Conservation (phyloP, 2,329 filamentous ascomycete species). For the Alternaria dauci region DNA sequence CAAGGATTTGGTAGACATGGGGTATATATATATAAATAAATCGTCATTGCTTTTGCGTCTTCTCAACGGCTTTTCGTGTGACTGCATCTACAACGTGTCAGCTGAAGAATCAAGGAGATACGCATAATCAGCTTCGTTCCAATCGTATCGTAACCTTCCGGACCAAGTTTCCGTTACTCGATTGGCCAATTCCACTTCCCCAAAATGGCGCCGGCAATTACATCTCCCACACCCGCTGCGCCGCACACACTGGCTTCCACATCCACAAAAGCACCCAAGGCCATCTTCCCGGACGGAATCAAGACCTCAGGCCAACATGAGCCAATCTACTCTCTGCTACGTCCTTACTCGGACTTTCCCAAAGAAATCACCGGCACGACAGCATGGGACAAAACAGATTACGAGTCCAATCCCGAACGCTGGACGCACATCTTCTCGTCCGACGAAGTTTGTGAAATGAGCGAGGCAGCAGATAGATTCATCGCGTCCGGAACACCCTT, state of each 20-base stretch:
- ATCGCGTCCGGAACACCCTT: conserved; percentile 70
- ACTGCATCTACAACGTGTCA: background rate
- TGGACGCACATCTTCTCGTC: conserved; percentile 77
- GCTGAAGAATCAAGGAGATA: background rate
- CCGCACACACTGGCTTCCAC: conserved; percentile 49
- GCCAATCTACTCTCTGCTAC: conserved; percentile 71
- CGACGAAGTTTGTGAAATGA: conserved; percentile 73
- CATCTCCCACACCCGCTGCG: conserved; percentile 46
- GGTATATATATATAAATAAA: conserved; percentile 7
- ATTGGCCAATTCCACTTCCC: background rate
- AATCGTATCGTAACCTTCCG: background rate
- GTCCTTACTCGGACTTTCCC: conserved; percentile 74
- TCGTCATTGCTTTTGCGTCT: background rate
- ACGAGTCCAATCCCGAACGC: conserved; percentile 67
- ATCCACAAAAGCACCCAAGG: conserved; percentile 49
- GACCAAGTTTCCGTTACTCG: background rate
- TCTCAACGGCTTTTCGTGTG: background rate
- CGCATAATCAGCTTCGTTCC: background rate
- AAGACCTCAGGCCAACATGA: conserved; percentile 76
- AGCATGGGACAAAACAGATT: conserved; percentile 75
- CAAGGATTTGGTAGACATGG: background rate
- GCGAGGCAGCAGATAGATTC: conserved; percentile 72
- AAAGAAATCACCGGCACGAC: conserved; percentile 74
- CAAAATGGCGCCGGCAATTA: conserved; percentile 53
- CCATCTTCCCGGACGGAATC: conserved; percentile 70